Evolutionary conservation across 345 rosid species (phyloP).

Genomic region (Streptanthus diversifolius): DNA sequence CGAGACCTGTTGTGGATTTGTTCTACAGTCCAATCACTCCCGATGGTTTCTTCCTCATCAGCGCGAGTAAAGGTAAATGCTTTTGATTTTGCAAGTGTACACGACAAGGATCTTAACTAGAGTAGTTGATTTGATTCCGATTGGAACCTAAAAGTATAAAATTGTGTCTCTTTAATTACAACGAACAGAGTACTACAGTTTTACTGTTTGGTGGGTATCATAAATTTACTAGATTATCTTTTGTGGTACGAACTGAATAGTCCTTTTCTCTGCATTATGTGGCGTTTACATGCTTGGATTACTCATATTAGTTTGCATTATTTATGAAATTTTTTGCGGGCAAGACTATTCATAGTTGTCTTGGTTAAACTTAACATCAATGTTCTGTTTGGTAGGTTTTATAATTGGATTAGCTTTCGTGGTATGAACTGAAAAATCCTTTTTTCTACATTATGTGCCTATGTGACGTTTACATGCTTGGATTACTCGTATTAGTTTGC

Average conservation of each 20-base stretch:
- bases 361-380: neutral
- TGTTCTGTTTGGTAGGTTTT: neutral
- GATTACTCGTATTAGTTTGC: neutral
- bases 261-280: neutral
- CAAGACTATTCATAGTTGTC: too few relatives aligned
- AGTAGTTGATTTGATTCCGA: neutral
- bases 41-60: slow-evolving; percentile 77
- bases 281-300: neutral
- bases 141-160: neutral
- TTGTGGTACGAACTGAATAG: neutral
- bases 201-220: neutral
- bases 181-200: neutral
- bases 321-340: neutral
- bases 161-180: neutral
- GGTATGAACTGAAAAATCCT: neutral
- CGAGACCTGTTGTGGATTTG: slow-evolving; percentile 79
- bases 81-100: neutral
- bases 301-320: neutral
- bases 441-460: neutral
- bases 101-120: neutral
- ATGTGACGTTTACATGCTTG: neutral
- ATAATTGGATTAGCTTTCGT: neutral
- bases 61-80: slow-evolving; percentile 68
- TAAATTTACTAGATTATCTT: neutral
- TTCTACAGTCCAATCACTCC: slow-evolving; percentile 70